Conservation (phyloP, 2,329 filamentous ascomycete species). For the Arthrinium puccinioides region DNA sequence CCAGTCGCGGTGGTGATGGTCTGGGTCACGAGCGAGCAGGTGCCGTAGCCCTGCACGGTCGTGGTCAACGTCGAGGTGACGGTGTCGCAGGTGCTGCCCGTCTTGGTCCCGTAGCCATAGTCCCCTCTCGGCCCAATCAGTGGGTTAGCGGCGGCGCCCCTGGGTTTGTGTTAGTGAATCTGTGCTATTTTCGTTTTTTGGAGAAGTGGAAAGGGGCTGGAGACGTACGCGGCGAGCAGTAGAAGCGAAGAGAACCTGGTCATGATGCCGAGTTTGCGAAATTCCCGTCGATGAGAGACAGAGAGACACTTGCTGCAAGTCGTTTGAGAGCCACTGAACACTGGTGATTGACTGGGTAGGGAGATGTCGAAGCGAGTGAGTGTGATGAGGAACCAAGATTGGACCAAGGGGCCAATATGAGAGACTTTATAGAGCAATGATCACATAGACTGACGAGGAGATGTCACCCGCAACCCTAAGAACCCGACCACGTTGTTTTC, state of each 20-base stretch:
- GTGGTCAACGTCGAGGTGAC: background rate
- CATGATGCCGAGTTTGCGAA: no score
- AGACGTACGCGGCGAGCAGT: background rate
- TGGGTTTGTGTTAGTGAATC: background rate
- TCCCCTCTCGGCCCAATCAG: background rate
- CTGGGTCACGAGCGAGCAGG: no score
- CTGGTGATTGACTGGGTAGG: no score
- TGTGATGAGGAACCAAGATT: background rate
- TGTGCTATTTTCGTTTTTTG: background rate
- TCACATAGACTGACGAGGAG: no score
- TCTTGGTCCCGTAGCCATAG: background rate
- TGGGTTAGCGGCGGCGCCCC: background rate
- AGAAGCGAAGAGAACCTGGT: background rate
- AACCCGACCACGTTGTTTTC: no score
- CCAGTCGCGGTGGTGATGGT: background rate
- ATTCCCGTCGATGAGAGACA: no score
- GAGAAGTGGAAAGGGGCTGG: no score
- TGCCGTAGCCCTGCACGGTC: background rate
- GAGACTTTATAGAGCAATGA: background rate
- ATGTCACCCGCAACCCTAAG: no score
- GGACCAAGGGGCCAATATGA: background rate
- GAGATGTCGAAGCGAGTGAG: background rate
- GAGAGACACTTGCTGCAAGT: background rate
- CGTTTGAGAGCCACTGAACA: background rate
- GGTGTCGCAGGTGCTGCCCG: background rate